Evolutionary conservation across 2,329 filamentous ascomycete genomes (phyloP).

Genomic region (Aspergillus carbonarius): DNA sequence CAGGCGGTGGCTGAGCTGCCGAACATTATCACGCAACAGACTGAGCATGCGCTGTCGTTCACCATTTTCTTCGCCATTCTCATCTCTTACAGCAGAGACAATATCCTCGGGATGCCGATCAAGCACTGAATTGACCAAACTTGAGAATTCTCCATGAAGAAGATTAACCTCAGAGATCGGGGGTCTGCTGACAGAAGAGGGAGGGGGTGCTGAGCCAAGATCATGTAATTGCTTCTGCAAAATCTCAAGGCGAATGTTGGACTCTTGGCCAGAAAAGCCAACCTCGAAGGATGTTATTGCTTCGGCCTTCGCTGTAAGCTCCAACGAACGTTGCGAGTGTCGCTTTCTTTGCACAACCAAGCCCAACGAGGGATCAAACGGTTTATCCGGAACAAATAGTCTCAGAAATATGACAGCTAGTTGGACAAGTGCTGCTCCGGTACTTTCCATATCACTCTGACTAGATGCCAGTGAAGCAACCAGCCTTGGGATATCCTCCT

Average conservation of each 20-base stretch:
- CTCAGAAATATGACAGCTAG: conserved; percentile 72
- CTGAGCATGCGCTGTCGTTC: conserved; percentile 35
- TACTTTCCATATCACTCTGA: conserved; percentile 30
- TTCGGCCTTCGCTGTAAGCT: conserved; percentile 58
- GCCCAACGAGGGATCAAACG: conserved; percentile 74
- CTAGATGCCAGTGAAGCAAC: conserved; percentile 26
- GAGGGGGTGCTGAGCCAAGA: conserved; percentile 66
- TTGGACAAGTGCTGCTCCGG: conserved; percentile 69
- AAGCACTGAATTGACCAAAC: conserved; percentile 66
- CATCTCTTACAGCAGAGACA: conserved; percentile 18
- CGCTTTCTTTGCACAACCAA: conserved; percentile 63
- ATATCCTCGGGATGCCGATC: conserved; percentile 39
- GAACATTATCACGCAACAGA: conserved; percentile 57
- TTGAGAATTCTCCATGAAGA: conserved; percentile 80
- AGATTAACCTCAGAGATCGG: conserved; percentile 64
- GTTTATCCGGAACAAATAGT: conserved; percentile 80
- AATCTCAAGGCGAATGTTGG: conserved; percentile 65
- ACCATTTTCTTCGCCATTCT: conserved; percentile 12
- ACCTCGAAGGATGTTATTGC: conserved; percentile 66
- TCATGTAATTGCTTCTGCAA: conserved; percentile 61
- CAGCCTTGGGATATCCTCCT: conserved; percentile 30
- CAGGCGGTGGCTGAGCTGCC: conserved; percentile 69
- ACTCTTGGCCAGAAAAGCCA: conserved; percentile 65
- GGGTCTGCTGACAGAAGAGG: conserved; percentile 71
- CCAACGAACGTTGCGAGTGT: conserved; percentile 56